Base-by-base conservation (phyloP, 768 basidiomycete genomes). In the Tylopilus sp. region DNA sequence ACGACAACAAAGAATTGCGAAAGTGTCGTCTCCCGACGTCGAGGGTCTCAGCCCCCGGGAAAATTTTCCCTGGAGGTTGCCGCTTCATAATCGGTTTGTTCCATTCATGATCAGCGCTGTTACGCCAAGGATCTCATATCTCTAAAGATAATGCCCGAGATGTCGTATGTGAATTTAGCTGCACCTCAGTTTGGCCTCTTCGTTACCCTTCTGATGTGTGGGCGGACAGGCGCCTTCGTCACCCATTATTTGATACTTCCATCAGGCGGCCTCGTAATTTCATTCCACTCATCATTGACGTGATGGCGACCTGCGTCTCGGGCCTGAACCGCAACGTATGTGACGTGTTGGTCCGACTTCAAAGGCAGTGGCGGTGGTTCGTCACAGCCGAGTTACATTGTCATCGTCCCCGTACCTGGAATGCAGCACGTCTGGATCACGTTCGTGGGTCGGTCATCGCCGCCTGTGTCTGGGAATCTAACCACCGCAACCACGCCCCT, bases 81-180 rank as follows among this genome's bases (percentile, higher is more conserved):
- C 41, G 19, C 44, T 50, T 24, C 26, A 36, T 34, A 46, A 29
- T 31, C 47, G 40, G 33, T 29, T 5, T 4, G 55, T 45, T 6
- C 34, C 54, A 13, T 30, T 64, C 59, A 64, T 64, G 65, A 67
- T 67, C 65, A 65, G 52, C 63, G 63, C 44, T 52, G 48, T 36
- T 28, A 37, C 19, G 8, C 24, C 5, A n/a, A 1, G 44, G 40
- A 50, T 57, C 52, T 57, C 36, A 52, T 66, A 55, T 57, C 34
- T 34, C 42, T 38, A 19, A 42, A 49, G 3, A 38, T 40, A 24
- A 60, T 63, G 26, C 36, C 61, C 56, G 49, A 40, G 37, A 22
- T 43, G 37, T 19, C 33, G 31, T 52, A 30, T 47, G 21, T 33
- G 2, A 16, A 10, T 12, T 25, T 29, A 13, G 7, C 33, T 13